Base-by-base conservation (phyloP, 257 asterid genomes). In the Solanum neorickii region DNA sequence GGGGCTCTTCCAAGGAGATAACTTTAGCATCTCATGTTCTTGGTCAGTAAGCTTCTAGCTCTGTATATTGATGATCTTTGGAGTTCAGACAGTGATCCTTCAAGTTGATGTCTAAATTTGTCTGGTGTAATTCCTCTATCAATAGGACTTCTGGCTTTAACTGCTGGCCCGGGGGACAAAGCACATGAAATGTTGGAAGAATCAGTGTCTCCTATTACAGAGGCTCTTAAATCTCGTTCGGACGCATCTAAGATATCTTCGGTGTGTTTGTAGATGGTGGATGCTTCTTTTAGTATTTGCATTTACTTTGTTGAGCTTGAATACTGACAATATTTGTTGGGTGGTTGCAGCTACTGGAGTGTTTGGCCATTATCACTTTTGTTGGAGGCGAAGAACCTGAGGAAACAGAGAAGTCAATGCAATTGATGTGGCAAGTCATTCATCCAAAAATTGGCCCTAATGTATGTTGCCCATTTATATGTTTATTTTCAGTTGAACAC, bases 311-410 rank as follows among this genome's bases (percentile, higher is more conserved):
- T 25, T 33, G 12, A 77, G 83, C 62, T 77, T 44, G 83, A 75
- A 25, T n/a, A 20, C 83, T 25, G 62, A 77, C 62, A 0, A 42
- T 76, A 41, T n/a, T 13, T 77, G 29, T 27, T 46, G 59, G 82
- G 80, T 44, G 35, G 41, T 89, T 68, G 18, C 94, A 97, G 99
- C 90, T 97, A 90, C 92, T 97, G 87, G 95, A 96, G 89, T 96
- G 98, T 88, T 88, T 97, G 96, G 98, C 98, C 83, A 87, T 96
- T 60, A 90, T 94, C 89, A 94, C 98, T 78, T 97, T 95, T 86
- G 93, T 97, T 89, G 99, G 99, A 23, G 98, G 96, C 37, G 98
- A 95, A 91, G 99, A 92, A 86, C 92, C 97, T 0, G 99, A 95
- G 76, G 92, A 94, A 76, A 95, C 95, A 6, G 98, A 97, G 88